Base-by-base conservation (phyloP, 371 early-diverging fungal genomes). In the Zopfochytrium polystomum region DNA sequence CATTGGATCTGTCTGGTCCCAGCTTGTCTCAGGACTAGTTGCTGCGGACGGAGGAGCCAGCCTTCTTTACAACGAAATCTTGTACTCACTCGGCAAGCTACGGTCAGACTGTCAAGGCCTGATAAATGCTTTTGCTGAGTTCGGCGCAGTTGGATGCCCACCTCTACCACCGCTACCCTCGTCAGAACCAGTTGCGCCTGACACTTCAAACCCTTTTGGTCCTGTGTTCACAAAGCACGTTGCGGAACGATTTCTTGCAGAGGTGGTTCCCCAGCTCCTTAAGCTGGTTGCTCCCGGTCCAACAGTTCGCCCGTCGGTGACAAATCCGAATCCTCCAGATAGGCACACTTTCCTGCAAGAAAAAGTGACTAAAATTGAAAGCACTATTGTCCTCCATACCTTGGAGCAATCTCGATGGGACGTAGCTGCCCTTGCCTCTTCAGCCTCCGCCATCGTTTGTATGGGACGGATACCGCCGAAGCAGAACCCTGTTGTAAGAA, bases 361-460 rank as follows among this genome's bases (percentile, higher is more conserved):
- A 25, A 42, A 62, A n/a, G 31, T 56, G 22, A 35, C 33, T 13
- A 61, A 61, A 27, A 45, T 70, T 4, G 44, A 52, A 27, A 15
- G 52, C 20, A 65, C 64, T 15, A 60, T 65, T 43, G 67, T 85
- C 83, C 69, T 73, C 79, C 44, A 63, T 55, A 59, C 60, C 6
- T 48, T 35, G 15, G 64, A 55, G 13, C 57, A 57, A 34, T 26
- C 47, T 1, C 45, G 52, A 11, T 54, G 50, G 50, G 89, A 90
- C 45, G 82, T 84, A 20, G 80, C 86, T 27, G 87, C 87, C 2
- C 75, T 79, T 50, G 89, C 93, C 0, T 80, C 87, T n/a, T 78
- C 88, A 26, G 90, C 95, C 5, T 83, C 90, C 0, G 93, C 96
- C 1, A 84, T 92, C 2, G 86, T 92, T 3, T 82, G 85, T 15